Base-by-base conservation (phyloP, 148 eudicot genomes). In the Silene uniflora region DNA sequence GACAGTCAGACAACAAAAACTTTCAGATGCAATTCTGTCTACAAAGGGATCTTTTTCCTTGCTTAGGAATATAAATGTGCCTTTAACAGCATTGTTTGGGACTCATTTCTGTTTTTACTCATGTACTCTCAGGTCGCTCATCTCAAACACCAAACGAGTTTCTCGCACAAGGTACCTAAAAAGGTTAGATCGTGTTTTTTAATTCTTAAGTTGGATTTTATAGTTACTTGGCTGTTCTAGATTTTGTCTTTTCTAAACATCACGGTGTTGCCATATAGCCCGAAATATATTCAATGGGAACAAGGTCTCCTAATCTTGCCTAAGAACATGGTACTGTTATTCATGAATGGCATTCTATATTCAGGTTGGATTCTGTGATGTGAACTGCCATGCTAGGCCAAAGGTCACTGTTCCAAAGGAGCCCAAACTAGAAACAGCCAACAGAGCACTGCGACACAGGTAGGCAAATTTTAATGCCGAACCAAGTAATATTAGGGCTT, bases 351-450 rank as follows among this genome's bases (percentile, higher is more conserved):
- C 73, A 60, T 62, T 63, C 12, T n/a, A 47, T 65, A 59, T 49
- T 5, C 75, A 90, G 88, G 86, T 68, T 80, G 81, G 72, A 74
- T 49, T 62, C 7, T 42, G 65, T 32, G 81, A 75, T 69, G 72
- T 78, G 69, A 81, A 58, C 29, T 27, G 64, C 22, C 78, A 46
- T 78, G 55, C 79, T 47, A 88, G 79, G 72, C 55, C 63, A 47
- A 90, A 93, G 77, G 85, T 81, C 71, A 90, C 93, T 75, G 74
- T 87, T 78, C 95, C 98, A 35, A 90, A 62, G 82, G 93, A 86
- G 74, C 97, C 97, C 66, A 78, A 77, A 62, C 78, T 91, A 78
- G 87, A 85, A 87, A 91, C 98, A 27, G 85, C 88, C 66, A 81
- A 79, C 32, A 86, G 97, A 83, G 95, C 97, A 52, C 87, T 86